phyloP scores from a whole-genome alignment of 2,329 filamentous ascomycete species.

The Diaporthe sp. region DNA sequence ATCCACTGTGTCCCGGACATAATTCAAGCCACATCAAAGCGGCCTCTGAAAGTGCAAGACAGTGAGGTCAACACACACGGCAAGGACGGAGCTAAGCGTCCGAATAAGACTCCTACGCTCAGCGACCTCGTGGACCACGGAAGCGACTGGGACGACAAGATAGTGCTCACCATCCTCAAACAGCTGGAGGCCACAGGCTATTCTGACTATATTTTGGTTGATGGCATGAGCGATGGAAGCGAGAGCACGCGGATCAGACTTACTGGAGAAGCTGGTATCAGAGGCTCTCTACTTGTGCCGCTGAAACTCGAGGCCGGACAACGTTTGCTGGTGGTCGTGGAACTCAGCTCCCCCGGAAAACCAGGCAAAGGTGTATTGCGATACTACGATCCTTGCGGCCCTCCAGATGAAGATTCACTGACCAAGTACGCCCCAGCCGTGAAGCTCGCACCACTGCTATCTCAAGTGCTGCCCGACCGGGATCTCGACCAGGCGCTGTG shows the following conservation, averaged over 20 bases:
- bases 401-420: background rate
- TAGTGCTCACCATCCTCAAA: conserved; percentile 14
- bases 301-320: conserved; percentile 2
- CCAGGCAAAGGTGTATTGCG: background rate
- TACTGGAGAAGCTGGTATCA: background rate
- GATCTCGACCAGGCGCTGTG: background rate
- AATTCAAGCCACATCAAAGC: conserved; percentile 1
- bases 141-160: conserved; percentile 32
- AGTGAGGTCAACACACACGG: background rate
- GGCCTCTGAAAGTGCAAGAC: background rate
- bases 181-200: conserved; percentile 6
- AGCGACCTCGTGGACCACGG: conserved; percentile 6
- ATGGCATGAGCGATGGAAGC: background rate
- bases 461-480: conserved; percentile 3
- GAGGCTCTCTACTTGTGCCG: background rate
- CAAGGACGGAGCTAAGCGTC: background rate
- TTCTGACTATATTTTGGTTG: background rate
- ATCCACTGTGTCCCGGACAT: background rate
- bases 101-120: background rate
- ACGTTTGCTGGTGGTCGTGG: background rate
- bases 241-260: background rate
- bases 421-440: background rate
- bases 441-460: background rate
- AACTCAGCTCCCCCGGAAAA: background rate
- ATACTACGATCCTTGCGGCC: conserved; percentile 14